Percentiles rank a stretch among this genome's conserved stretches.
Evolutionary conservation across 2,329 filamentous ascomycete species (phyloP).

Genomic region (Alternaria gansuensis): DNA sequence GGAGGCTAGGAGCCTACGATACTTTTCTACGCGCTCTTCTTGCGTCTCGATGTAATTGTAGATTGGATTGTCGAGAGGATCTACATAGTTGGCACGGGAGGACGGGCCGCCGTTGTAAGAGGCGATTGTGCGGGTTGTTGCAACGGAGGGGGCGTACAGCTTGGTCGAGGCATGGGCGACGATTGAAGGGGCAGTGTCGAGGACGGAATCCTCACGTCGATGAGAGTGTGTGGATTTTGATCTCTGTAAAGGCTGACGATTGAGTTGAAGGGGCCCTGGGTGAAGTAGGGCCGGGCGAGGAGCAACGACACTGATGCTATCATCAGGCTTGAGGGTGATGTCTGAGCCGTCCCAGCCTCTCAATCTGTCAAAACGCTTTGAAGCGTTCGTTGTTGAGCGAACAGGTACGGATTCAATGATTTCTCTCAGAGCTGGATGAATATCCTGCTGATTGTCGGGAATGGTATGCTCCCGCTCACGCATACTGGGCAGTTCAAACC

Average conservation of each 20-base stretch:
- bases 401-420: not conserved
- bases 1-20: conserved; percentile 4
- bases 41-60: conserved; percentile 9
- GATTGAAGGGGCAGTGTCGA: not conserved
- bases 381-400: not conserved
- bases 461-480: not conserved
- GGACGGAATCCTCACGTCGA: not conserved
- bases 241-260: not conserved
- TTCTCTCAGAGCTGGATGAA: conserved; percentile 5
- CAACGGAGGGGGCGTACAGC: not conserved
- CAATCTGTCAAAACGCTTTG: not conserved
- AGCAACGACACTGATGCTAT: conserved; percentile 4
- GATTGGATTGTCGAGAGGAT: conserved; percentile 20
- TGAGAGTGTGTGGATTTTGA: not conserved
- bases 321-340: conserved; percentile 8
- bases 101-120: conserved; percentile 20
- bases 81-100: not conserved
- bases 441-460: conserved; percentile 4
- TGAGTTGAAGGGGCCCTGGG: not conserved
- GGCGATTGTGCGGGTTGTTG: conserved; percentile 17
- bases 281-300: not conserved
- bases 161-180: not conserved
- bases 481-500: conserved; percentile 10
- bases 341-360: not conserved
- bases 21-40: conserved; percentile 14